Evolutionary conservation across 306 rosid species (phyloP).

Genomic region (Datisca glomerata): DNA sequence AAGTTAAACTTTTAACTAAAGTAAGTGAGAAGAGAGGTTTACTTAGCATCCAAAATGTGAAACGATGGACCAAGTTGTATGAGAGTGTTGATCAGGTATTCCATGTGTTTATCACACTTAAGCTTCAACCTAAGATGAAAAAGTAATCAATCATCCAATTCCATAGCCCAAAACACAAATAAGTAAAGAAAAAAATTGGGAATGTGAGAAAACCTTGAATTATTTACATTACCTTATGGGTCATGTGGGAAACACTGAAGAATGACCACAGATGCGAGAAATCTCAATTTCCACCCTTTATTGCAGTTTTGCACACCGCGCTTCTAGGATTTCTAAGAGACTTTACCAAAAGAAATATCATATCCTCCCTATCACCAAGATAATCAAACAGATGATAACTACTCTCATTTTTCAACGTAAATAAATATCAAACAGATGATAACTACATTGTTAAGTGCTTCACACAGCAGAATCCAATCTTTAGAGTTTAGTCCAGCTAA

Average conservation of each 20-base stretch:
- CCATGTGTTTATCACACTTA: constrained; percentile 59
- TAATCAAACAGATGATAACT: too few species aligned
- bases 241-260: constrained; percentile 29
- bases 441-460: too few species aligned
- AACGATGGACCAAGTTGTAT: constrained; percentile 45
- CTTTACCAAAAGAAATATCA: too few species aligned
- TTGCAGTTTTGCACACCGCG: constrained; percentile 53
- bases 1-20: too few species aligned
- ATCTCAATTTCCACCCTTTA: constrained; percentile 46
- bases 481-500: too few species aligned
- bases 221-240: constrained; percentile 38
- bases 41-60: constrained; percentile 76
- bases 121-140: constrained; percentile 48
- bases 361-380: too few species aligned
- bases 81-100: constrained; percentile 53
- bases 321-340: too few species aligned
- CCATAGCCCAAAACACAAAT: not conserved
- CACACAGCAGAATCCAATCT: too few species aligned
- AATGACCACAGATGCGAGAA: constrained; percentile 38
- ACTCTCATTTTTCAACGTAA: too few species aligned
- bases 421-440: too few species aligned
- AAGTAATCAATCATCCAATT: too few species aligned
- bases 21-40: constrained; percentile 15
- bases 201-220: not conserved
- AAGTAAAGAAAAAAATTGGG: not conserved